Conservation (phyloP, 192 early-diverging fungal genomes). For the Fimicolochytrium jonesii region DNA sequence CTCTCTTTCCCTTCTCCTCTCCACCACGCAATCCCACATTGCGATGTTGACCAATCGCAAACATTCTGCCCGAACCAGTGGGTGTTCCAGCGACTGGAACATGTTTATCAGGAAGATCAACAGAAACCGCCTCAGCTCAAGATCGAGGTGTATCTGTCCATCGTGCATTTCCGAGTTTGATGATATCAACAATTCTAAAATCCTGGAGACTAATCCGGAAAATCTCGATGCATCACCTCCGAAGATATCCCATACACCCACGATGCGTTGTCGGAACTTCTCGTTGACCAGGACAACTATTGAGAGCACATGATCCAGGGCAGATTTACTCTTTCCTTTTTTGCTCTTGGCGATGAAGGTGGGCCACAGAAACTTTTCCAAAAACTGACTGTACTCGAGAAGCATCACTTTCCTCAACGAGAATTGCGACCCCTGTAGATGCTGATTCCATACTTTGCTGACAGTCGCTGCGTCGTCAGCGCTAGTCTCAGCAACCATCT, state of each 20-base stretch:
- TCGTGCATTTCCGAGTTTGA: no score
- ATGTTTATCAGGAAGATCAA: conserved; percentile 74
- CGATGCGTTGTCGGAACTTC: conserved; percentile 73
- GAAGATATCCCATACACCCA: conserved; percentile 26
- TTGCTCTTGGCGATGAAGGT: conserved; percentile 43
- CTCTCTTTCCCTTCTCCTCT: conserved; percentile 53
- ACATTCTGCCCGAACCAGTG: conserved; percentile 68
- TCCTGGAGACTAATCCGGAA: conserved; percentile 52
- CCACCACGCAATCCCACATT: conserved; percentile 69
- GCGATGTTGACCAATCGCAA: conserved; percentile 70
- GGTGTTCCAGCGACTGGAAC: conserved; percentile 83
- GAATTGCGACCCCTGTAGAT: conserved; percentile 49
- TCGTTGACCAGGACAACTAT: conserved; percentile 87
- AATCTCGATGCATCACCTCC: conserved; percentile 39
- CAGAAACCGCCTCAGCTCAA: conserved; percentile 46
- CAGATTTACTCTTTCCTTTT: conserved; percentile 12
- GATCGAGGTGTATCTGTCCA: conserved; percentile 14
- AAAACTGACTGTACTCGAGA: conserved; percentile 71
- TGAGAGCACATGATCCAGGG: conserved; percentile 60
- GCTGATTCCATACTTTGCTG: conserved; percentile 56
- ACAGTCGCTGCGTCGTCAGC: conserved; percentile 44
- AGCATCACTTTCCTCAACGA: conserved; percentile 60
- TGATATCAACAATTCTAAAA: conserved; percentile 41
- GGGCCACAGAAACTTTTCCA: conserved; percentile 81
- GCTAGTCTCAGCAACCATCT: neutral